These are phyloP conservation scores for Monosporascus sp. DNA, from an alignment of 2,329 filamentous ascomycete genomes.

Conservation along the genomic window DNA sequence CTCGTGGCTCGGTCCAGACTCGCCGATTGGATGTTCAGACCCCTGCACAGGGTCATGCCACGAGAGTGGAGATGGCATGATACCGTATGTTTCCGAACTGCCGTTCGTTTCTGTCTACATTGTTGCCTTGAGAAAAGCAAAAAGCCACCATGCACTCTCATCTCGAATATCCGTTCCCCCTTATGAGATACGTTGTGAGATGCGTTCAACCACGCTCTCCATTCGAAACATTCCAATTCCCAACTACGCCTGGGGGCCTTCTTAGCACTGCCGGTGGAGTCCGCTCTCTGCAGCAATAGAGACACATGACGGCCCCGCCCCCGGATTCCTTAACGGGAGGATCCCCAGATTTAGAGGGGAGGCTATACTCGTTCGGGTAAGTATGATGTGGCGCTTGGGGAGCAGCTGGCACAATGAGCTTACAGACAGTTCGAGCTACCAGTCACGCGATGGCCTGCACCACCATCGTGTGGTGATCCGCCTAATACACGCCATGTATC, in stretches of 20 bases:
- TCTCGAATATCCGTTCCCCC: no score
- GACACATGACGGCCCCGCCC: slow-evolving; percentile 1
- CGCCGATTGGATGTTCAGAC: background rate
- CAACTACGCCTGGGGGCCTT: no score
- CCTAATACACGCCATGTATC: background rate
- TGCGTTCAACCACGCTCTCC: no score
- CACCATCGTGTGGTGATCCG: slow-evolving; percentile 11
- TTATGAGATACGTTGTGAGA: no score
- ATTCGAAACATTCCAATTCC: no score
- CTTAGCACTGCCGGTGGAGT: background rate
- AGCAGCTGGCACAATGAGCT: slow-evolving; percentile 18
- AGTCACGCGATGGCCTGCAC: slow-evolving; percentile 23
- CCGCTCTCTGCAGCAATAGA: background rate
- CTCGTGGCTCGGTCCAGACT: background rate
- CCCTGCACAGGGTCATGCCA: background rate
- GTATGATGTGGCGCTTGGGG: slow-evolving; percentile 9
- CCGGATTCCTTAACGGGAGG: slow-evolving; percentile 11
- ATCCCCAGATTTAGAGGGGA: slow-evolving; percentile 15
- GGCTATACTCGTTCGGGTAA: slow-evolving; percentile 14
- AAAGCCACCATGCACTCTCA: no score
- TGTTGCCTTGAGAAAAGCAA: no score
- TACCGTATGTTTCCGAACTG: background rate
- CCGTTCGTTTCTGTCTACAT: no score
- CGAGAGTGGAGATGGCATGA: background rate
- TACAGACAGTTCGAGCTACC: slow-evolving; percentile 13